Evolutionary conservation across 371 early-diverging fungal genomes (phyloP), one percentile per base, ranked within the genome.

Genomic region (Dichotomocladium elegans): DNA sequence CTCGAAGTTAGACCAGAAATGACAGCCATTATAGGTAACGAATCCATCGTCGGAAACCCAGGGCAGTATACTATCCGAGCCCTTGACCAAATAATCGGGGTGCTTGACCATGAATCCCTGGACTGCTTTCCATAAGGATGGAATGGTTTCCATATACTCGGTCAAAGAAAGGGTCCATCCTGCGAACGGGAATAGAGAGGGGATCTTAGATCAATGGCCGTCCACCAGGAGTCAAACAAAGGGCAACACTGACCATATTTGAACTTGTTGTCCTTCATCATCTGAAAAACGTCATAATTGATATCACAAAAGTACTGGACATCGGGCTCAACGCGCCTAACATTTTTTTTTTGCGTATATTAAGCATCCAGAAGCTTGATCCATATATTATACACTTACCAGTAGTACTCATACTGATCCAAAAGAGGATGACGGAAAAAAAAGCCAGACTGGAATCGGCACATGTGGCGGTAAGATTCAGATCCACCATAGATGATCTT

Each of bases 391-490:
- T 21, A 4, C 22, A 8, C 77, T 6, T 97, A 70, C 98, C 99
- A 98, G 69, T 96, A 98, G 63, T 90, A 99, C 48, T 95, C 90
- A 60, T 85, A 92, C 24, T 83, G 59, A 26, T 68, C 66, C 29
- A 96, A 64, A 7, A 93, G 63, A 31, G 89, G 88, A 58, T 97
- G 95, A 30, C 82, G 77, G 64, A 85, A 96, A 61, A 99, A 95
- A 64, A 89, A 93, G 9, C 97, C 95, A 24, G 94, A 93, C 51
- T 91, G 87, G 63, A 86, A 94, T 52, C 89, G 77, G 73, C 98
- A 98, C 98, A 98, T 97, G 61, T 96, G 92, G 44, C 95, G 85
- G 68, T 98, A 98, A 7, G 92, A 85, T 56, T 88, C 76, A 29
- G 79, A 80, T 1, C 82, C 91, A 17, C 91, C 98, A 62, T 97